These are phyloP conservation scores for Fraxinus albicans DNA, from an alignment of 305 asterid species.

Conservation along the genomic window DNA sequence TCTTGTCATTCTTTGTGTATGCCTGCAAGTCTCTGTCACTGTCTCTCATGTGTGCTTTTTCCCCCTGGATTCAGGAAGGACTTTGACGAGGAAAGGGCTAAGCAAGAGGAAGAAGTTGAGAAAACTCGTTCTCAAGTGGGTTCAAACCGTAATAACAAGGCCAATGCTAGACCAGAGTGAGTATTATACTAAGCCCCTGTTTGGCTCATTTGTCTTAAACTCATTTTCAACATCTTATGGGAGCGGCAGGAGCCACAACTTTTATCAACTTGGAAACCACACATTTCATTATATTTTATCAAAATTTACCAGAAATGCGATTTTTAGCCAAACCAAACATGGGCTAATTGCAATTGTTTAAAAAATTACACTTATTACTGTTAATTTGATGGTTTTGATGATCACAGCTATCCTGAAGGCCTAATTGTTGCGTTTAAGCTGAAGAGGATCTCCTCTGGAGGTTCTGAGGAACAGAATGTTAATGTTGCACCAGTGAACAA, in stretches of 20 bases:
- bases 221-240: background rate
- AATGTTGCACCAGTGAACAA: conserved; percentile 29
- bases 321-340: background rate
- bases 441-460: conserved; percentile 50
- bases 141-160: conserved; percentile 53
- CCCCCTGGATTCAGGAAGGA: conserved; percentile 54
- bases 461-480: conserved; percentile 43
- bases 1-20: background rate
- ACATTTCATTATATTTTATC: background rate
- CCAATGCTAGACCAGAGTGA: conserved; percentile 58
- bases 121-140: conserved; percentile 42
- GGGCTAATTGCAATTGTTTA: conserved; percentile 2
- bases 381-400: conserved; percentile 22
- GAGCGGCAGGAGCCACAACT: background rate
- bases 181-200: conserved; percentile 16
- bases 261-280: background rate
- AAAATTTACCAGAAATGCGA: background rate
- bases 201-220: background rate
- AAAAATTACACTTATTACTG: background rate
- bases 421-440: conserved; percentile 77
- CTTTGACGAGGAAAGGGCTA: conserved; percentile 72
- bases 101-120: conserved; percentile 59
- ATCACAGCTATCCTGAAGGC: conserved; percentile 84
- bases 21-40: background rate
- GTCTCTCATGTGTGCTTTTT: background rate